A percentile compares a stretch with the other conserved stretches of the same genome.
These are phyloP conservation scores for Lachancea sp. DNA, from an alignment of 805 yeast genomes.

Conservation along the genomic window DNA sequence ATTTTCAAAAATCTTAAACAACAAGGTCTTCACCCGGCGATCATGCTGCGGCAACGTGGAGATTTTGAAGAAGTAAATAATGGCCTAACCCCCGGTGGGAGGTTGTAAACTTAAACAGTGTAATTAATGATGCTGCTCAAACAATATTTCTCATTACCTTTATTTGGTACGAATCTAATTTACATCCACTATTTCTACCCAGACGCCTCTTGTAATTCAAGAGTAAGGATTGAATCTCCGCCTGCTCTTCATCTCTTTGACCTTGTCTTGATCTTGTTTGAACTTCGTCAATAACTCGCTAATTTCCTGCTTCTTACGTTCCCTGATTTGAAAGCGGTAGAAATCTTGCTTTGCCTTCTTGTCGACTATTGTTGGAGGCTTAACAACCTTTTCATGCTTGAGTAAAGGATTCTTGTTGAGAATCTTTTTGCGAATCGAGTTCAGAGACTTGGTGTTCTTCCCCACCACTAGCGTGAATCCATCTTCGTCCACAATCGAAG, in stretches of 20 bases:
- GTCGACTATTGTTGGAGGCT: constrained; percentile 41
- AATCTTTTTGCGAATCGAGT: constrained; percentile 30
- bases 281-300: constrained; percentile 76
- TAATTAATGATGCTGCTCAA: too few species aligned
- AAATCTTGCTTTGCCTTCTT: constrained; percentile 78
- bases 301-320: constrained; percentile 87
- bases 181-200: background rate
- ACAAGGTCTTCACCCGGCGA: constrained; percentile 80
- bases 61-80: constrained; percentile 34
- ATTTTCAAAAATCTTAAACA: constrained; percentile 81
- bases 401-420: constrained; percentile 30
- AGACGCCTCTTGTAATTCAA: constrained; percentile 6
- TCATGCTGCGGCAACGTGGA: constrained; percentile 83
- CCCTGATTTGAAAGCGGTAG: constrained; percentile 93
- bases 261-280: constrained; percentile 84
- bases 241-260: constrained; percentile 69
- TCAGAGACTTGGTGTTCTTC: constrained; percentile 71
- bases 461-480: constrained; percentile 92
- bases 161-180: background rate
- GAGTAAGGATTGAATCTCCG: constrained; percentile 82
- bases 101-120: constrained; percentile 5
- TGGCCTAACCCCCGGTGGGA: constrained; percentile 16
- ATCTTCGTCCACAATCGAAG: constrained; percentile 76
- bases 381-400: constrained; percentile 23
- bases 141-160: background rate